Base-by-base conservation (phyloP, 805 yeast species). In the Brettanomyces naardenensis region DNA sequence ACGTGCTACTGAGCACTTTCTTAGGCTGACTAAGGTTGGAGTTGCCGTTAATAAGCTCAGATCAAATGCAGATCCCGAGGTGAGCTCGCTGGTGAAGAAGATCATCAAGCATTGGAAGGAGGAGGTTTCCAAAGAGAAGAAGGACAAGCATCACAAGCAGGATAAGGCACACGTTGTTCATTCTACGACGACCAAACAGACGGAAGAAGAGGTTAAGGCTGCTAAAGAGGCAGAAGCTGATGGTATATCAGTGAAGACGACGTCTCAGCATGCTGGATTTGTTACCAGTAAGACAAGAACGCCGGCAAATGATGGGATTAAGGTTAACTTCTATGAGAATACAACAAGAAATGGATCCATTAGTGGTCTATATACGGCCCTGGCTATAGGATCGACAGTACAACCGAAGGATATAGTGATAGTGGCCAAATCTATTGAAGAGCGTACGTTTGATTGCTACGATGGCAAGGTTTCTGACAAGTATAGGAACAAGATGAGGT, bases 21-120 rank as follows among this genome's bases (percentile, higher is more conserved):
- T 90, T 36, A 73, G 97, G 52, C 95, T 90, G 53, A 92, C 98
- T 6, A 88, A 87, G 59, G 90, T 92, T n/a, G 98, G 98, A 46
- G 90, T 92, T 14, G 90, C 89, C 6, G 97, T 92, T 30, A 92
- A 92, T 64, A 88, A 86, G 60, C 76, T 83, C 52, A 76, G 95
- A 46, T 63, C 84, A 6, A 76, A 78, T 33, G 53, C 62, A 22
- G 85, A 83, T 58, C 44, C 71, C 18, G 94, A 88, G 48, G 72
- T 92, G 33, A 67, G 80, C 10, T 61, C 69, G 2, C 62, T 83
- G 29, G 97, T 90, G 27, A 85, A 84, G 58, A 77, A 75, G 48
- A 84, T 89, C 65, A 88, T 92, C 50, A 74, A 77, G 48, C 67
- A 71, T 27, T 92, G 98, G 98, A 87, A 87, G 54, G 97, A 90